phyloP scores from a whole-genome alignment of 768 basidiomycete species.

The Tricholoma saponaceum region DNA sequence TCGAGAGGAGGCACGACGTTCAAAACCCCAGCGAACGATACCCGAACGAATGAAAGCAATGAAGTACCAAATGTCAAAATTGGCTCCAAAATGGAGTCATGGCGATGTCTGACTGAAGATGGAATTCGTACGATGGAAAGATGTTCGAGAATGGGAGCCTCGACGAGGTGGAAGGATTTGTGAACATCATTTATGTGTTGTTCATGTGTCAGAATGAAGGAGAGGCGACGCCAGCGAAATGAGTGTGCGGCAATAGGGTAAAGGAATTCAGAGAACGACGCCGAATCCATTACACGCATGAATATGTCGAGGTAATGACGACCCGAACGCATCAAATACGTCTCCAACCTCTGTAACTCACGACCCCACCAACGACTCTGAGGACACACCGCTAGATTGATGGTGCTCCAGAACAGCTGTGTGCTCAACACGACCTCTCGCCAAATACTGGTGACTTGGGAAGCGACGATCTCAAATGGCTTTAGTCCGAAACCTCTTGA shows the following conservation, averaged over 20 bases:
- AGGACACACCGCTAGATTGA: slow-evolving; percentile 27
- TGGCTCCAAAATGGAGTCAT: slow-evolving; percentile 19
- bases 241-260: slow-evolving; percentile 31
- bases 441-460: slow-evolving; percentile 45
- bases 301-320: slow-evolving; percentile 34
- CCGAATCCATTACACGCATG: slow-evolving; percentile 23
- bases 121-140: slow-evolving; percentile 31
- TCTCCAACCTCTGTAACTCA: slow-evolving; percentile 24
- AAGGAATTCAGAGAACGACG: slow-evolving; percentile 23
- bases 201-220: slow-evolving; percentile 23
- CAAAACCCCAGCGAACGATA: slow-evolving; percentile 37
- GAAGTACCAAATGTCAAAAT: slow-evolving; percentile 31
- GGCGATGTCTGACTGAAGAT: slow-evolving; percentile 16
- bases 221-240: slow-evolving; percentile 36
- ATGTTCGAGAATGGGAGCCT: slow-evolving; percentile 33
- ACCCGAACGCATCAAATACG: slow-evolving; percentile 33
- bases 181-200: slow-evolving; percentile 22
- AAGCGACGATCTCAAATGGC: slow-evolving; percentile 34
- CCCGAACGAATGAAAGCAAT: slow-evolving; percentile 33
- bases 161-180: slow-evolving; percentile 20
- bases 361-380: slow-evolving; percentile 11
- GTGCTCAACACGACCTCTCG: slow-evolving; percentile 34
- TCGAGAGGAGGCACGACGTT: slow-evolving; percentile 33
- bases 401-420: slow-evolving; percentile 41
- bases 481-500: slow-evolving; percentile 2